These are phyloP conservation scores for Cotoneaster glaucophyllus DNA, from an alignment of 306 rosid species.

Conservation along the genomic window DNA sequence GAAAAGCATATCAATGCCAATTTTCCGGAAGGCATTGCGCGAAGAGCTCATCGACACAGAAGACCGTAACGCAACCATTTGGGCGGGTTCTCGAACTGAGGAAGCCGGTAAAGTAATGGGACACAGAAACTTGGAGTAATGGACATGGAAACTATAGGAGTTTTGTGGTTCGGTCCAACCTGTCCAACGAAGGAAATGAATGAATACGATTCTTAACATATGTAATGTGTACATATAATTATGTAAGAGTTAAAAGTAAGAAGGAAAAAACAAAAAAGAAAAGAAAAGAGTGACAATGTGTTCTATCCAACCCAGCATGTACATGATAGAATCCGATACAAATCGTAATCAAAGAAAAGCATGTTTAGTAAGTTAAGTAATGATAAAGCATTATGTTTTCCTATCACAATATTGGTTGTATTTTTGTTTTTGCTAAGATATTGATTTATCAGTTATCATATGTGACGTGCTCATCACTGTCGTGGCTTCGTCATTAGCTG, in stretches of 20 bases:
- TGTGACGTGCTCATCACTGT: neutral
- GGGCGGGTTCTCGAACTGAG: neutral
- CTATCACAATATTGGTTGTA: neutral
- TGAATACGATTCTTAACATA: neutral
- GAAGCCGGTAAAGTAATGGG: neutral
- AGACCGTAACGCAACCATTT: conserved; percentile 7
- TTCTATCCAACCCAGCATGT: neutral
- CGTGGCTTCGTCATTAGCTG: no score
- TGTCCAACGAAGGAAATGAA: neutral
- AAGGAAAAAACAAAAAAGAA: neutral
- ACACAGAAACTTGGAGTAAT: neutral
- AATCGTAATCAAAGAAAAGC: neutral
- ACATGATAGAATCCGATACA: neutral
- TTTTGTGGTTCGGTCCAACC: neutral
- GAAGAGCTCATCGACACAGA: conserved; percentile 50
- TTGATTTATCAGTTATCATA: neutral
- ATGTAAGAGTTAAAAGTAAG: neutral
- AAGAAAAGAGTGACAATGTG: neutral
- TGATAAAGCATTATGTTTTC: neutral
- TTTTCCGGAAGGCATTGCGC: conserved; percentile 49
- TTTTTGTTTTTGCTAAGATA: no score
- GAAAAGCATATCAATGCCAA: conserved; percentile 41
- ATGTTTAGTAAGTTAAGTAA: neutral
- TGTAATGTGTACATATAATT: neutral
- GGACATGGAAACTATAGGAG: neutral